Conservation (phyloP, 345 rosid species). For the Zanthoxylum bungeanum region DNA sequence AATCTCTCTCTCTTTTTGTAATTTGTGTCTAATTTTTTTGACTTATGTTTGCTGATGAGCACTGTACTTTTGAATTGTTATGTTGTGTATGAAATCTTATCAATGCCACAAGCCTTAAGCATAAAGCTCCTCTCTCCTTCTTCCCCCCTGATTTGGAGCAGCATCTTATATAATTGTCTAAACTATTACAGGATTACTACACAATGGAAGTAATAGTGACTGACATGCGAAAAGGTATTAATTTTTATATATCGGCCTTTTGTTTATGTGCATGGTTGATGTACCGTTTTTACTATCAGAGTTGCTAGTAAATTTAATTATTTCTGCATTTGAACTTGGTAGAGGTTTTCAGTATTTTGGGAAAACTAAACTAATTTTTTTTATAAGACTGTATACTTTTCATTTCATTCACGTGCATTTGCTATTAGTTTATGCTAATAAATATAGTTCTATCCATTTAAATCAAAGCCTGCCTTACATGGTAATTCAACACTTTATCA, state of each 20-base stretch:
- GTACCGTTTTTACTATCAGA: neutral
- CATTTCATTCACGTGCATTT: neutral
- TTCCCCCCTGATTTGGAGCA: neutral
- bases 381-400: neutral
- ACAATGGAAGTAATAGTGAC: conserved; percentile 62
- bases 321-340: neutral
- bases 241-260: neutral
- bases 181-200: conserved; percentile 55
- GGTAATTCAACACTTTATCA: no score
- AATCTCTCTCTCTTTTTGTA: neutral
- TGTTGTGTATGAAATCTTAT: neutral
- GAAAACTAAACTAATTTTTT: neutral
- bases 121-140: neutral
- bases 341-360: neutral
- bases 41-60: neutral
- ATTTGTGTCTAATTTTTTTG: neutral
- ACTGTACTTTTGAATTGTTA: neutral
- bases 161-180: conserved; percentile 8
- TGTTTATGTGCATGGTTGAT: neutral
- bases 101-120: neutral
- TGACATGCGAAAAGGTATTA: conserved; percentile 69
- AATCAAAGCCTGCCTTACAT: neutral
- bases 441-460: neutral
- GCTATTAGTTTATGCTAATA: neutral
- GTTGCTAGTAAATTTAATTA: neutral